A percentile compares a stretch with the other conserved stretches of the same genome.
Conservation (phyloP, 2,329 filamentous ascomycete genomes). For the Alternaria burnsii region DNA sequence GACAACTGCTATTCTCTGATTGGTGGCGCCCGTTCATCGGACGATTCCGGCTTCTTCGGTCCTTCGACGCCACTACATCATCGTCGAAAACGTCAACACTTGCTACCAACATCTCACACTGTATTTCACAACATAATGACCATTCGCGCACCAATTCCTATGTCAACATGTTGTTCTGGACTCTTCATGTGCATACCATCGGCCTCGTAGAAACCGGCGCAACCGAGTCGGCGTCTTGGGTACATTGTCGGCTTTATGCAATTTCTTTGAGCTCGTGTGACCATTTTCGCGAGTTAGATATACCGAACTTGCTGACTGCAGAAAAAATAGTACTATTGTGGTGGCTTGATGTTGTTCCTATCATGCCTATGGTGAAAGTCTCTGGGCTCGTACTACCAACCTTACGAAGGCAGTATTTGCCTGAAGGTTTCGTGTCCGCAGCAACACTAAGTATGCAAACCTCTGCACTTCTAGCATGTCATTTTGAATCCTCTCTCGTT, state of each 20-base stretch:
- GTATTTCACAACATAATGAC: background rate
- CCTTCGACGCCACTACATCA: slow-evolving; percentile 20
- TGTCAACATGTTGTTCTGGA: background rate
- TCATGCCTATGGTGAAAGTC: background rate
- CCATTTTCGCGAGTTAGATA: background rate
- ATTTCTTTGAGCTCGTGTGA: slow-evolving; percentile 13
- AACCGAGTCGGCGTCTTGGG: background rate
- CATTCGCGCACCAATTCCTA: background rate
- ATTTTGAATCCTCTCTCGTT: background rate
- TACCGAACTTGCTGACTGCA: background rate
- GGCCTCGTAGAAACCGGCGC: background rate
- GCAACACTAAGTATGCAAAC: background rate
- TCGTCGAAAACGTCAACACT: slow-evolving; percentile 26
- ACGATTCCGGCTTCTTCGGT: slow-evolving; percentile 23
- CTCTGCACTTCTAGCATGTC: background rate
- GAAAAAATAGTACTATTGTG: background rate
- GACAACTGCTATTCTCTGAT: slow-evolving; percentile 19
- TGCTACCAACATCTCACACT: slow-evolving; percentile 6
- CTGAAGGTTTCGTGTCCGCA: background rate
- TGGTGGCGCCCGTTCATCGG: slow-evolving; percentile 16
- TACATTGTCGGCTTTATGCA: background rate
- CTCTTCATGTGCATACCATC: background rate
- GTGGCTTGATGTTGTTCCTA: background rate
- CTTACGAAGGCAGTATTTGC: background rate
- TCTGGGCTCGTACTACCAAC: background rate